Percentiles rank a stretch among this genome's conserved stretches.
Conservation (phyloP, 441 rosid species). For the Populus hybrid region DNA sequence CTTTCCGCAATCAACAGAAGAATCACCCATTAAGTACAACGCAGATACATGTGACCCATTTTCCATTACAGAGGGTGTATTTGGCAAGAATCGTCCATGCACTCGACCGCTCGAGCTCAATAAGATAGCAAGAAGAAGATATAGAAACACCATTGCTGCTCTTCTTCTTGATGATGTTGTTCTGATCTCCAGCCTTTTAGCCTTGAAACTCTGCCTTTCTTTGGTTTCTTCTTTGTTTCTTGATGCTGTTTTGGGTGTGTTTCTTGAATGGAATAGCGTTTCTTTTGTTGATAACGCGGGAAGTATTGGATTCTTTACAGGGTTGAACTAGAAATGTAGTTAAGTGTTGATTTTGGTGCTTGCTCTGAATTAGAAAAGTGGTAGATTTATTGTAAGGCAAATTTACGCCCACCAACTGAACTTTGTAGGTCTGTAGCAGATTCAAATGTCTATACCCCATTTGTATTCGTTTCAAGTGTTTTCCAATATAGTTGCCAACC, state of each 20-base stretch:
- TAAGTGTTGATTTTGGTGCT: background rate
- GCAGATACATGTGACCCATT: slow-evolving; percentile 30
- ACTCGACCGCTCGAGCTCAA: slow-evolving; percentile 5
- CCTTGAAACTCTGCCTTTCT: background rate
- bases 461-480: background rate
- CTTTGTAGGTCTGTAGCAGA: background rate
- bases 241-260: no score
- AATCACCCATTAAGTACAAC: slow-evolving; percentile 55
- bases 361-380: background rate
- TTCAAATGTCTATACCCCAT: background rate
- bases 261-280: background rate
- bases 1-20: slow-evolving; percentile 63
- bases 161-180: background rate
- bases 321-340: background rate
- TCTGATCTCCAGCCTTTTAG: background rate
- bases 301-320: background rate
- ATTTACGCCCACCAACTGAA: background rate
- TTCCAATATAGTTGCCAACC: background rate
- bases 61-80: background rate
- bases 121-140: slow-evolving; percentile 14
- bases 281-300: background rate
- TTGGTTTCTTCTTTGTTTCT: background rate
- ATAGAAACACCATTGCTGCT: background rate
- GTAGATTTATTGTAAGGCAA: background rate
- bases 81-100: slow-evolving; percentile 1